Percentiles rank a stretch among this genome's conserved stretches.
phyloP scores from a whole-genome alignment of 2,329 filamentous ascomycete genomes.

The Rugonectria rugulosa region DNA sequence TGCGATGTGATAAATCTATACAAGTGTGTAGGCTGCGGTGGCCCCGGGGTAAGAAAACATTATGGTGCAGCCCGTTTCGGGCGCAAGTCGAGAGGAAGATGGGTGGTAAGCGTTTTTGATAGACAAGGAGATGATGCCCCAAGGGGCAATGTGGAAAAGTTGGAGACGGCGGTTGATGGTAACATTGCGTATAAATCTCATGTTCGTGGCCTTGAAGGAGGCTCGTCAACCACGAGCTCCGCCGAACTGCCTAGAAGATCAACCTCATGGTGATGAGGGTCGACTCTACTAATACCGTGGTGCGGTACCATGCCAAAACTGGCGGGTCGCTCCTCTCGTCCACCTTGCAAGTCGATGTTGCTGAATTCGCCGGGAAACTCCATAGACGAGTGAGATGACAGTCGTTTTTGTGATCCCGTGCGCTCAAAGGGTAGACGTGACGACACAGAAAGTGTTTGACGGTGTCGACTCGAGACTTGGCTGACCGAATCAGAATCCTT shows the following conservation, averaged over 20 bases:
- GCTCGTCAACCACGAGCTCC: constrained; percentile 64
- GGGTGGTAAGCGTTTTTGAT: neutral
- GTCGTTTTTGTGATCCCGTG: constrained; percentile 59
- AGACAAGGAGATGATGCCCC: neutral
- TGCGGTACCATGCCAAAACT: constrained; percentile 66
- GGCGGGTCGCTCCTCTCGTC: constrained; percentile 57
- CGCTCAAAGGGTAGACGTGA: constrained; percentile 64
- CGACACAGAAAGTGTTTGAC: constrained; percentile 34
- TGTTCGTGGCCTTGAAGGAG: constrained; percentile 32
- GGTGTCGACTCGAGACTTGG: constrained; percentile 32
- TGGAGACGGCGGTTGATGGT: neutral
- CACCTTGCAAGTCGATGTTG: constrained; percentile 48
- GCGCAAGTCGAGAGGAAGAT: constrained; percentile 2
- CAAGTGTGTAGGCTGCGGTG: constrained; percentile 32
- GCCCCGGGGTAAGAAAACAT: constrained; percentile 26
- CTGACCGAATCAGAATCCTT: constrained; percentile 32
- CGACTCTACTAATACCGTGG: constrained; percentile 63
- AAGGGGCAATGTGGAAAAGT: neutral
- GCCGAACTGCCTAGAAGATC: constrained; percentile 62
- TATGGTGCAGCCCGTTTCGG: constrained; percentile 21
- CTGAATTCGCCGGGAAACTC: constrained; percentile 56
- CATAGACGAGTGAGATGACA: constrained; percentile 60
- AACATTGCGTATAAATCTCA: constrained; percentile 13
- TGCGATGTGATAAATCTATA: constrained; percentile 29
- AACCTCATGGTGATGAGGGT: constrained; percentile 53